Evolutionary conservation across 352 stramenopile genomes (phyloP).

Genomic region (Pilasporangium apinafurcum): DNA sequence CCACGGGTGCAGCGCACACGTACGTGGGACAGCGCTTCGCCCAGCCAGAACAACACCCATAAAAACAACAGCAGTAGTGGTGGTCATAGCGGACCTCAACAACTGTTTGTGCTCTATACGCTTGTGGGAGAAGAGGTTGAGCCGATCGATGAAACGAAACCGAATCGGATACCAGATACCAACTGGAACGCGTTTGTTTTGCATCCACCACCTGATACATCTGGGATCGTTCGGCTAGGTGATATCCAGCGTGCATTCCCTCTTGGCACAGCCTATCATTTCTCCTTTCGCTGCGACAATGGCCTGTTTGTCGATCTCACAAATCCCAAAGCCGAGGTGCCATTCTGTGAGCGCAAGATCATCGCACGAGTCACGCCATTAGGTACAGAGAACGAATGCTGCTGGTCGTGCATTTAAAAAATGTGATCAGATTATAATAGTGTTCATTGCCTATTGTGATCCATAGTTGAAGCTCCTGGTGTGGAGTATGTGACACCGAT

Average conservation of each 20-base stretch:
- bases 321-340: slow-evolving; percentile 58
- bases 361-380: slow-evolving; percentile 58
- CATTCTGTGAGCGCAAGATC: slow-evolving; percentile 63
- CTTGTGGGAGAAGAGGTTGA: slow-evolving; percentile 63
- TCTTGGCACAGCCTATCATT: slow-evolving; percentile 60
- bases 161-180: slow-evolving; percentile 32
- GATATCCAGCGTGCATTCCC: slow-evolving; percentile 71
- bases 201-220: slow-evolving; percentile 6
- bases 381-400: slow-evolving; percentile 3
- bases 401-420: background rate
- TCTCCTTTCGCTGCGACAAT: slow-evolving; percentile 67
- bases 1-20: slow-evolving; percentile 11
- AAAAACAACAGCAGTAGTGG: background rate
- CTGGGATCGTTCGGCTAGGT: slow-evolving; percentile 24
- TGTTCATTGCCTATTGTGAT: no score
- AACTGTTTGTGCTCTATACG: slow-evolving; percentile 51
- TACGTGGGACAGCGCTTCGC: slow-evolving; percentile 11
- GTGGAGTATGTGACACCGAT: slow-evolving; percentile 34
- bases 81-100: no score
- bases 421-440: no score
- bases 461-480: slow-evolving; percentile 31
- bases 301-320: slow-evolving; percentile 67
- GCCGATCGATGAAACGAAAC: slow-evolving; percentile 34
- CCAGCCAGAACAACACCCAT: slow-evolving; percentile 2
- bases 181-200: slow-evolving; percentile 77